A percentile compares a stretch with the other conserved stretches of the same genome.
Conservation (phyloP, 2,329 filamentous ascomycete genomes). For the Curvularia hawaiiensis region DNA sequence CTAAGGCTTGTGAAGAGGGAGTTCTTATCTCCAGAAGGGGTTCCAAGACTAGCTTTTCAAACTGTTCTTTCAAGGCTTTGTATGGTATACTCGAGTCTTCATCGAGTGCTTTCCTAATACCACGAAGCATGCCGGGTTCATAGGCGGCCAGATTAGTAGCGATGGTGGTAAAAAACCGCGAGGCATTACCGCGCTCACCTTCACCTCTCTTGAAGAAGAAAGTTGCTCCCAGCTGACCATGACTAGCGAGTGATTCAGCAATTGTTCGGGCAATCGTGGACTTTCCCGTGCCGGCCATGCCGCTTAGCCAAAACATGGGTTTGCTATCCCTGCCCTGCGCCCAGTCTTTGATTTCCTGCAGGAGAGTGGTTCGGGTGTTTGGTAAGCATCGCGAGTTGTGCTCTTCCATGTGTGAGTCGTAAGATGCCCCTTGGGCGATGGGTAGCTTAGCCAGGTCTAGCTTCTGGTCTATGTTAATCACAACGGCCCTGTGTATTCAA, state of each 20-base stretch:
- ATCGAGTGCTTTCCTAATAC: slow-evolving; percentile 21
- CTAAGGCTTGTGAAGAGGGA: background rate
- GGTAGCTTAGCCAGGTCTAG: slow-evolving; percentile 22
- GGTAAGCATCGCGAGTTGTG: slow-evolving; percentile 28
- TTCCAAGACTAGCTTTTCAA: slow-evolving; percentile 14
- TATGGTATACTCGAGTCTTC: slow-evolving; percentile 13
- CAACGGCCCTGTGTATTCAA: slow-evolving; percentile 6
- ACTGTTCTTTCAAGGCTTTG: slow-evolving; percentile 12
- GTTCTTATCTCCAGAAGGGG: slow-evolving; percentile 6
- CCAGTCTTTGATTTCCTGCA: slow-evolving; percentile 31
- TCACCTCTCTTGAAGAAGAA: slow-evolving; percentile 23
- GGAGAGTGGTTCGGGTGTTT: slow-evolving; percentile 31
- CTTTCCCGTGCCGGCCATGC: slow-evolving; percentile 15
- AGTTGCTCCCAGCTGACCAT: slow-evolving; percentile 14
- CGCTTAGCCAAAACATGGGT: slow-evolving; percentile 41
- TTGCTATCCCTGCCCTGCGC: slow-evolving; percentile 17
- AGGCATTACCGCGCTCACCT: slow-evolving; percentile 17
- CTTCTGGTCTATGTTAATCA: slow-evolving; percentile 16
- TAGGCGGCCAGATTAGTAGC: slow-evolving; percentile 18
- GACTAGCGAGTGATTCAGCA: slow-evolving; percentile 16
- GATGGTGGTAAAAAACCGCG: slow-evolving; percentile 24
- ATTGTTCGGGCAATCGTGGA: slow-evolving; percentile 27
- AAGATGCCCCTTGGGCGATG: slow-evolving; percentile 21
- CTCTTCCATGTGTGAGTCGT: slow-evolving; percentile 21
- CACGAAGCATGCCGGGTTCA: slow-evolving; percentile 13